phyloP scores from a whole-genome alignment of 2,329 filamentous ascomycete genomes.

The Fusarium nisikadoi region DNA sequence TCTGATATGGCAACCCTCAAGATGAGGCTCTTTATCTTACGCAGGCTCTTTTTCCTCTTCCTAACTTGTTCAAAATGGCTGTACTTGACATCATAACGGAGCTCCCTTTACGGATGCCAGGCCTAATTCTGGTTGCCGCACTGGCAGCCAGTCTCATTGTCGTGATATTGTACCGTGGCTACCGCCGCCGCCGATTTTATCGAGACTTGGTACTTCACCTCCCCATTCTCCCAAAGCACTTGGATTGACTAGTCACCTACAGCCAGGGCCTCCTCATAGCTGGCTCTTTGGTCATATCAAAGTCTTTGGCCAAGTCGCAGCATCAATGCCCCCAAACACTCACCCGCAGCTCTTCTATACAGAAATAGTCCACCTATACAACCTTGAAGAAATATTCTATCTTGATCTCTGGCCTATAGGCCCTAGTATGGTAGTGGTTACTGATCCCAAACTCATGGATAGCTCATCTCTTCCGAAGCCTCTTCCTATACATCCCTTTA shows the following conservation, averaged over 20 bases:
- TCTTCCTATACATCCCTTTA: slow-evolving; percentile 2
- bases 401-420: slow-evolving; percentile 25
- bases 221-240: accelerated
- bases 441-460: slow-evolving; percentile 7
- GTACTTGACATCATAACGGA: background rate
- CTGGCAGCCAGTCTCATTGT: background rate
- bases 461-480: background rate
- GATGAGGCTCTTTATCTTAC: background rate
- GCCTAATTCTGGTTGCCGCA: background rate
- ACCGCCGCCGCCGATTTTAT: slow-evolving; percentile 19
- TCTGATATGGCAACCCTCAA: background rate
- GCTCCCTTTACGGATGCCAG: background rate
- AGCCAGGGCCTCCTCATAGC: slow-evolving; percentile 24
- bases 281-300: slow-evolving; percentile 25
- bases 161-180: background rate
- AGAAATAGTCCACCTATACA: slow-evolving; percentile 9
- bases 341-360: slow-evolving; percentile 23
- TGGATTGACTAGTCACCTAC: background rate
- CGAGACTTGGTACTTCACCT: slow-evolving; percentile 2
- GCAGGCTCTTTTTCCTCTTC: accelerated
- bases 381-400: slow-evolving; percentile 19
- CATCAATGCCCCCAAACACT: slow-evolving; percentile 12
- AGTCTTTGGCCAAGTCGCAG: slow-evolving; percentile 1
- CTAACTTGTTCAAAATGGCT: background rate
- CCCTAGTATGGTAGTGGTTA: background rate